These are phyloP conservation scores for Cornus controversa DNA, from an alignment of 148 eudicot genomes.

Conservation along the genomic window DNA sequence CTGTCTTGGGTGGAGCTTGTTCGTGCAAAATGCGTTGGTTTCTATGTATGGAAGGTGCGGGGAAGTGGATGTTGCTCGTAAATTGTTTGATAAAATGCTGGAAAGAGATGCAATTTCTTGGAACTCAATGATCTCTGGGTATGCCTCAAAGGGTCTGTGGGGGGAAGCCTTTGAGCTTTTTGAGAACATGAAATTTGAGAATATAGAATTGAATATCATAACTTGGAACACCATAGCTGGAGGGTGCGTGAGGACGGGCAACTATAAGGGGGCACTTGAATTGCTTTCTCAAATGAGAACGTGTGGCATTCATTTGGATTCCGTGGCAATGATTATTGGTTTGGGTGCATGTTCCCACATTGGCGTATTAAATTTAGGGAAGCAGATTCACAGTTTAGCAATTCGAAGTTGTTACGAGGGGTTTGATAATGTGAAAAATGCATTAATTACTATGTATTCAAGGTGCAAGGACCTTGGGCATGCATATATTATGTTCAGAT, in stretches of 20 bases:
- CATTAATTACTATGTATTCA: constrained; percentile 81
- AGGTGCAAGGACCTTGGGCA: constrained; percentile 63
- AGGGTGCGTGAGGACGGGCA: constrained; percentile 64
- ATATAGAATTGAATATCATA: constrained; percentile 46
- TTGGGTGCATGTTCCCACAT: constrained; percentile 77
- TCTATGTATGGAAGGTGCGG: constrained; percentile 86
- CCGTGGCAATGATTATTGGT: constrained; percentile 65
- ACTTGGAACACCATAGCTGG: constrained; percentile 82
- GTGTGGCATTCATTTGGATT: constrained; percentile 46
- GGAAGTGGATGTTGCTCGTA: constrained; percentile 57
- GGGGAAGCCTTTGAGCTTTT: constrained; percentile 55
- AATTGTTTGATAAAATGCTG: constrained; percentile 51
- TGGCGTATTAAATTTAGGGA: constrained; percentile 46
- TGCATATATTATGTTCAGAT: constrained; percentile 57
- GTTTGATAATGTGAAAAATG: constrained; percentile 58
- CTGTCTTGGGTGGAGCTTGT: constrained; percentile 34
- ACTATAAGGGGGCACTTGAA: constrained; percentile 46
- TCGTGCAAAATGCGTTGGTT: constrained; percentile 70
- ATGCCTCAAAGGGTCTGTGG: constrained; percentile 70
- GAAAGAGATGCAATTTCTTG: constrained; percentile 70
- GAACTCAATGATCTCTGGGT: constrained; percentile 69
- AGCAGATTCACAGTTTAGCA: constrained; percentile 67
- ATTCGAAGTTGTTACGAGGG: constrained; percentile 44
- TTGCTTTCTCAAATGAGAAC: constrained; percentile 55
- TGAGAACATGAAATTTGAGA: constrained; percentile 46